Conservation (phyloP, 2,329 filamentous ascomycete species). For the Neopestalotiopsis clavispora region DNA sequence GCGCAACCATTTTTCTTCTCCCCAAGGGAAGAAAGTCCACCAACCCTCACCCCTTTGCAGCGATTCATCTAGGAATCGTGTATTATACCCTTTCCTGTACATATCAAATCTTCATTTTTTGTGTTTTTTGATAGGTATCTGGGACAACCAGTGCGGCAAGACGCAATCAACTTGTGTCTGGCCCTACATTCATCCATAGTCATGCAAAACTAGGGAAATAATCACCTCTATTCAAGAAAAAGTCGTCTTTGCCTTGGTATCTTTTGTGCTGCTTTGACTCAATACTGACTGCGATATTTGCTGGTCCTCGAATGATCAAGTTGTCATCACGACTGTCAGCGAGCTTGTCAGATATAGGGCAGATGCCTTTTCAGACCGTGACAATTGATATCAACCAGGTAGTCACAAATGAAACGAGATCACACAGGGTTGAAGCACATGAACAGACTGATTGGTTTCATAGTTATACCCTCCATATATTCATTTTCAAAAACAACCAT, state of each 20-base stretch:
- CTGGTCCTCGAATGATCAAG: too few species aligned
- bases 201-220: neutral
- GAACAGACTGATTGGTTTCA: neutral
- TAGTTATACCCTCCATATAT: too few species aligned
- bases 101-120: neutral
- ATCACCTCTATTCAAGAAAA: neutral
- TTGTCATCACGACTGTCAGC: too few species aligned
- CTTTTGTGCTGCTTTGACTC: too few species aligned
- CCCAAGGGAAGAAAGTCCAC: neutral
- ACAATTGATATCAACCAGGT: too few species aligned
- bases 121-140: neutral
- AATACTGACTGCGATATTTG: too few species aligned
- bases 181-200: neutral
- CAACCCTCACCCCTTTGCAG: neutral
- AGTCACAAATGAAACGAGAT: too few species aligned
- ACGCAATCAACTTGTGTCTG: slow-evolving; percentile 8
- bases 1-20: neutral
- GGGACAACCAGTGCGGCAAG: neutral
- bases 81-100: slow-evolving; percentile 2
- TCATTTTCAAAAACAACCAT: too few species aligned
- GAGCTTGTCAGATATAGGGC: too few species aligned
- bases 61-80: neutral
- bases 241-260: too few species aligned
- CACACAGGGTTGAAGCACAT: neutral
- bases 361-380: too few species aligned